These are phyloP conservation scores for Orbilia oligospora DNA, from an alignment of 2,329 filamentous ascomycete genomes.

Conservation along the genomic window DNA sequence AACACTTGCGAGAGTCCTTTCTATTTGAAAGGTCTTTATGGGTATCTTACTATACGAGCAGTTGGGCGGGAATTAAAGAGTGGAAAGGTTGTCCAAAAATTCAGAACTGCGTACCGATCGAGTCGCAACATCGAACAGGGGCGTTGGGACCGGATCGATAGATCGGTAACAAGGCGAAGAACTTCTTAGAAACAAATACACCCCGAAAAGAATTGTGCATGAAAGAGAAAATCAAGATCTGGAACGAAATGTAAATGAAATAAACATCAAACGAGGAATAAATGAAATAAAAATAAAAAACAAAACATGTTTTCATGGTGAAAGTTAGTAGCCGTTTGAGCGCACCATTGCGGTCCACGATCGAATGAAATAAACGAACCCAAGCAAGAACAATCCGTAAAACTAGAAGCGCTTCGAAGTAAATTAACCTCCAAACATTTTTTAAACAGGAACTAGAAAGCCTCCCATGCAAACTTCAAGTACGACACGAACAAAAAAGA, in stretches of 20 bases:
- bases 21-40: slow-evolving; percentile 2
- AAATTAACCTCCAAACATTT: not conserved
- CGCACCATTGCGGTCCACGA: slow-evolving; percentile 19
- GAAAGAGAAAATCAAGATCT: not conserved
- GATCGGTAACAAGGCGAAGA: not conserved
- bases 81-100: slow-evolving; percentile 20
- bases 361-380: not conserved
- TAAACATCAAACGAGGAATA: not conserved
- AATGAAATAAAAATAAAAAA: not conserved
- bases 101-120: not conserved
- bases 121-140: slow-evolving; percentile 11
- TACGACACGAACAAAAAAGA: not conserved
- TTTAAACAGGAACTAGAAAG: not conserved
- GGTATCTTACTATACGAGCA: slow-evolving; percentile 19
- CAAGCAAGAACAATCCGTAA: not conserved
- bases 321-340: not conserved
- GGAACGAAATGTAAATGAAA: not conserved
- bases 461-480: slow-evolving; percentile 9
- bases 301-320: not conserved
- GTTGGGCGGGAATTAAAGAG: slow-evolving; percentile 38
- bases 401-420: not conserved
- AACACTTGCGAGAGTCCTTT: slow-evolving; percentile 14
- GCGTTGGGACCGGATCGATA: not conserved
- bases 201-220: not conserved
- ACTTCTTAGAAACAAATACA: not conserved